These are phyloP conservation scores for Acacia melanoxylon DNA, from an alignment of 306 rosid species.

Conservation along the genomic window DNA sequence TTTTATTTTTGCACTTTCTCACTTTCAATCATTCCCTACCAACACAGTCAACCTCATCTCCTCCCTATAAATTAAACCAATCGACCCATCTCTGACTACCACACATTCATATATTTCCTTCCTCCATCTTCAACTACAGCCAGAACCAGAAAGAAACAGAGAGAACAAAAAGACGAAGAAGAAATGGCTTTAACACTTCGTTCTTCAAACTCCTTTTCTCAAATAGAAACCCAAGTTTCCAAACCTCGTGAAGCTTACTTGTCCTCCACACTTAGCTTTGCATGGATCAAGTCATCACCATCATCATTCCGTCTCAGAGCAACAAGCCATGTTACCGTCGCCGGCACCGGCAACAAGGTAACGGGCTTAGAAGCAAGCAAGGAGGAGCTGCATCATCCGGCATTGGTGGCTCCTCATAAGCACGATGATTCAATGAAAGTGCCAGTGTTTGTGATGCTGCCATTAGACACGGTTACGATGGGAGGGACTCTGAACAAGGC, in stretches of 20 bases:
- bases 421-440: conserved; percentile 44
- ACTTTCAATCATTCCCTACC: conserved; percentile 55
- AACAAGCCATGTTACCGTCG: conserved; percentile 18
- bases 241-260: conserved; percentile 46
- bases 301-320: conserved; percentile 38
- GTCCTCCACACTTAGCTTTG: conserved; percentile 37
- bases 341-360: not conserved
- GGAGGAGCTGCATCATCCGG: conserved; percentile 63
- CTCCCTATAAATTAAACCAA: conserved; percentile 46
- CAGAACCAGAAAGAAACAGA: conserved; percentile 1
- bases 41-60: conserved; percentile 45
- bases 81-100: conserved; percentile 12
- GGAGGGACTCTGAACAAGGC: conserved; percentile 79
- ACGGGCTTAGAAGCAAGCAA: conserved; percentile 19
- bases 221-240: conserved; percentile 47
- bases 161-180: not conserved
- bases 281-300: conserved; percentile 30
- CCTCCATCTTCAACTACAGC: conserved; percentile 2
- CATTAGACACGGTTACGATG: conserved; percentile 70
- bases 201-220: conserved; percentile 61
- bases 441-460: conserved; percentile 91
- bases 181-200: conserved; percentile 72
- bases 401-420: conserved; percentile 34
- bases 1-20: conserved; percentile 56
- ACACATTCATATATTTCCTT: conserved; percentile 29